A percentile compares a stretch with the other conserved stretches of the same genome.
Conservation (phyloP, 1,284 basidiomycete species). For the Exobasidium rhododendri region DNA sequence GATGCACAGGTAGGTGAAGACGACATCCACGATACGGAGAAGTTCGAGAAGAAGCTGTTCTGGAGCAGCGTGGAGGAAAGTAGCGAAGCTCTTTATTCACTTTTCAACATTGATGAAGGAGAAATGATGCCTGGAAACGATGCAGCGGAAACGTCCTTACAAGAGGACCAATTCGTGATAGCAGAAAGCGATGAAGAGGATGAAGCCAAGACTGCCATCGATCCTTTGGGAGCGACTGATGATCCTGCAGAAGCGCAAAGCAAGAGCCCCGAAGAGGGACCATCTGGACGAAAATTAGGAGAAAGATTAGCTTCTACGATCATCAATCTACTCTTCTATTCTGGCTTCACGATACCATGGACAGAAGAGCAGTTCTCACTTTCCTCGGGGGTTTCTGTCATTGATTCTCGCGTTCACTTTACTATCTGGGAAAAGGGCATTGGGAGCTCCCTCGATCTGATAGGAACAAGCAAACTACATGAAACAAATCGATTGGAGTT, state of each 20-base stretch:
- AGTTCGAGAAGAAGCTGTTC: conserved; percentile 29
- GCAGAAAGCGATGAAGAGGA: conserved; percentile 28
- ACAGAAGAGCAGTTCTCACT: conserved; percentile 41
- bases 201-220: conserved; percentile 16
- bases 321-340: conserved; percentile 49
- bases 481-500: conserved; percentile 41
- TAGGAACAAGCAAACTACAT: conserved; percentile 30
- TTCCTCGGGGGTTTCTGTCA: not conserved
- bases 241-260: not conserved
- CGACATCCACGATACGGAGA: conserved; percentile 8
- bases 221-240: conserved; percentile 22
- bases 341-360: conserved; percentile 51
- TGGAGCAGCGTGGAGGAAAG: conserved; percentile 18
- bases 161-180: conserved; percentile 41
- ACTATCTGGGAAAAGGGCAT: conserved; percentile 52
- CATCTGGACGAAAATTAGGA: conserved; percentile 18
- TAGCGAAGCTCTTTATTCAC: too few relatives aligned
- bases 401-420: conserved; percentile 26
- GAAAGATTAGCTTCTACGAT: conserved; percentile 31
- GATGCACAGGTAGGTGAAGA: not conserved
- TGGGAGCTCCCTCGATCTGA: conserved; percentile 42
- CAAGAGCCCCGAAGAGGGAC: not conserved
- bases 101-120: not conserved
- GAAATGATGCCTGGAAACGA: not conserved
- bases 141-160: not conserved